Evolutionary conservation across 2,329 filamentous ascomycete genomes (phyloP).

Genomic region (Sporothrix pseudoabietina): DNA sequence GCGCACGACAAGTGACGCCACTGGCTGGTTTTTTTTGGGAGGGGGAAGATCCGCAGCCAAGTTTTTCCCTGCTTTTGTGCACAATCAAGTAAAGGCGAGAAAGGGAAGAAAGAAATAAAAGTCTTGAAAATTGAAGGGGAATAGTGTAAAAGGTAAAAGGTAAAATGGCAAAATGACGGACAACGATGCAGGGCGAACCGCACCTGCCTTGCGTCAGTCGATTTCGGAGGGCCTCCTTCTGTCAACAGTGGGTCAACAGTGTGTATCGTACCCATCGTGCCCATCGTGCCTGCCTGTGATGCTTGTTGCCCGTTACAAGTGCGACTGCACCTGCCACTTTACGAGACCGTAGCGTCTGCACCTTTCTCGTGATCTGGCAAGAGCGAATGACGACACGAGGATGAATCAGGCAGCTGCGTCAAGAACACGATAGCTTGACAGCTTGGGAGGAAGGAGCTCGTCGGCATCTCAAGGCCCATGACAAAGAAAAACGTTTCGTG

Average conservation of each 20-base stretch:
- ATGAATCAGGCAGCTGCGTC: neutral
- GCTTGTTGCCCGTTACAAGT: neutral
- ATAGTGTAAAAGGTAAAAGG: neutral
- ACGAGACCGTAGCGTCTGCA: neutral
- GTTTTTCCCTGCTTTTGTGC: constrained; percentile 24
- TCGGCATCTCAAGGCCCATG: neutral
- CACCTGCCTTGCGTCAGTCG: neutral
- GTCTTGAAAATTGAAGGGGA: neutral
- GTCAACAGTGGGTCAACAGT: neutral
- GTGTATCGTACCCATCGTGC: neutral
- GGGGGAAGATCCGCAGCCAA: constrained; percentile 14
- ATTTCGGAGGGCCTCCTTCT: neutral
- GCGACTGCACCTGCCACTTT: neutral
- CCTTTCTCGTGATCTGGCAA: neutral
- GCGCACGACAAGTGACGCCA: constrained; percentile 17
- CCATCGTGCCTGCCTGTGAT: neutral
- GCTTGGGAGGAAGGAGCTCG: neutral
- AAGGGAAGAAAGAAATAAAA: neutral
- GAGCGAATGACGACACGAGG: constrained; percentile 20
- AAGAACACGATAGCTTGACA: neutral
- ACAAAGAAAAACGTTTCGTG: neutral
- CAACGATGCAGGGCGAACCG: constrained; percentile 2
- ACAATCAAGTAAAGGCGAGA: neutral
- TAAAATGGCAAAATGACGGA: neutral
- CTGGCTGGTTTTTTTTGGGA: neutral